Percentiles rank a stretch among this genome's conserved stretches.
phyloP scores from a whole-genome alignment of 345 rosid species.

The Camelina laxa region DNA sequence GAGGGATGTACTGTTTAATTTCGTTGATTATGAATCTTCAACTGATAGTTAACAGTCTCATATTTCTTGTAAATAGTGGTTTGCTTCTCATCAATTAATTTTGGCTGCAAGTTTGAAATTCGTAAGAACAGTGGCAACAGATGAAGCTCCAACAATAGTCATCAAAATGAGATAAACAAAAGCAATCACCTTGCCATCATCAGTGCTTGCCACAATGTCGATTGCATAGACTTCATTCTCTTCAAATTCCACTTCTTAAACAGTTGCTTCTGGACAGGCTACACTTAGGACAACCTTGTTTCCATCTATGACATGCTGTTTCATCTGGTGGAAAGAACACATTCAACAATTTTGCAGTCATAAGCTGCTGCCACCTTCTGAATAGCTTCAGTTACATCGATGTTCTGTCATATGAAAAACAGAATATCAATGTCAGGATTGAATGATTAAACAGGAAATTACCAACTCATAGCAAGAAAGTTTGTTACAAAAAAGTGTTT shows the following conservation, averaged over 20 bases:
- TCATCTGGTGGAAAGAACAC: conserved; percentile 96
- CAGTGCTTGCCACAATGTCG: conserved; percentile 91
- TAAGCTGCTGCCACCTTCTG: conserved; percentile 96
- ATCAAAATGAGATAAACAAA: conserved; percentile 12
- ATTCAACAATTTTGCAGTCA: conserved; percentile 97
- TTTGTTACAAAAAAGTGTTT: neutral
- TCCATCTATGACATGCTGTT: conserved; percentile 88
- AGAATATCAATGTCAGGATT: conserved; percentile 7
- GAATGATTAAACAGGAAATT: neutral
- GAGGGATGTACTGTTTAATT: conserved; percentile 75
- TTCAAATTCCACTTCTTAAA: conserved; percentile 92
- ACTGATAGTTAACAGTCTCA: conserved; percentile 76
- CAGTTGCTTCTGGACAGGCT: conserved; percentile 80
- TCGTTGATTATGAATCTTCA: conserved; percentile 95
- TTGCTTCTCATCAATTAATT: conserved; percentile 89
- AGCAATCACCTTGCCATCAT: conserved; percentile 91
- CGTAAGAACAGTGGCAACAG: neutral
- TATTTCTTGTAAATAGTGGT: conserved; percentile 95
- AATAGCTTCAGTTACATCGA: conserved; percentile 90
- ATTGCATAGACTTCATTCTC: conserved; percentile 95
- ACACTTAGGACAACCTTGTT: conserved; percentile 76
- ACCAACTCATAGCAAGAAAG: neutral
- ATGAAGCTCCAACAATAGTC: neutral
- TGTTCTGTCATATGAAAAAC: conserved; percentile 63
- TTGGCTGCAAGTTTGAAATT: conserved; percentile 65